These are phyloP conservation scores for Rubus idaeus DNA, from an alignment of 306 rosid genomes.

Conservation along the genomic window DNA sequence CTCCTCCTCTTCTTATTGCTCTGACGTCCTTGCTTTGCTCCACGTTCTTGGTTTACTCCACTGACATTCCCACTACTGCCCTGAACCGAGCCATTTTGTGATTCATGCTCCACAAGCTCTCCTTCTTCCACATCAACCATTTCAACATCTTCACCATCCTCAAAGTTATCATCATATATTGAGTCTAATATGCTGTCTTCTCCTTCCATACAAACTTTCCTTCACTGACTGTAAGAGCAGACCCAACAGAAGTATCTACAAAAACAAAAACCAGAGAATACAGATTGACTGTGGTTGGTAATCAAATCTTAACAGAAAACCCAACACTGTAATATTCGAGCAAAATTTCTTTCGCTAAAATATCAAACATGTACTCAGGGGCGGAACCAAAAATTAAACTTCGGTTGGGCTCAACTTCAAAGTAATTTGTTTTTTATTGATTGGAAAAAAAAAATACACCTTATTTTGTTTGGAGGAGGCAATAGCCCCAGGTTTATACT, in stretches of 20 bases:
- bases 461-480: too few species aligned
- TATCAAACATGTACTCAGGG: too few species aligned
- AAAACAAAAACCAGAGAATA: not conserved
- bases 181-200: conserved; percentile 65
- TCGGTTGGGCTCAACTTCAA: too few species aligned
- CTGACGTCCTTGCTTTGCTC: conserved; percentile 26
- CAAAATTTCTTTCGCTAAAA: too few species aligned
- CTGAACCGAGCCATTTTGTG: conserved; percentile 25
- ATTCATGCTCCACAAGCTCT: conserved; percentile 53
- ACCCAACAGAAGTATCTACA: not conserved
- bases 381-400: too few species aligned
- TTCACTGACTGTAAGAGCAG: not conserved
- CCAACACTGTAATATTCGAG: not conserved
- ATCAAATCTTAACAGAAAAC: too few species aligned
- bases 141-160: conserved; percentile 61
- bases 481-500: too few species aligned
- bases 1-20: conserved; percentile 65
- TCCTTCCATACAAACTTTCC: conserved; percentile 49
- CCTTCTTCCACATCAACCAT: conserved; percentile 91
- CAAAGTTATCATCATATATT: conserved; percentile 46
- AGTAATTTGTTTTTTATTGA: too few species aligned
- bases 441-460: too few species aligned
- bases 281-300: too few species aligned
- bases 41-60: conserved; percentile 29
- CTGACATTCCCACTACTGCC: conserved; percentile 30